Evolutionary conservation across 345 rosid species (phyloP), one percentile per base, ranked within the genome.

Genomic region (Lepidium africanum): DNA sequence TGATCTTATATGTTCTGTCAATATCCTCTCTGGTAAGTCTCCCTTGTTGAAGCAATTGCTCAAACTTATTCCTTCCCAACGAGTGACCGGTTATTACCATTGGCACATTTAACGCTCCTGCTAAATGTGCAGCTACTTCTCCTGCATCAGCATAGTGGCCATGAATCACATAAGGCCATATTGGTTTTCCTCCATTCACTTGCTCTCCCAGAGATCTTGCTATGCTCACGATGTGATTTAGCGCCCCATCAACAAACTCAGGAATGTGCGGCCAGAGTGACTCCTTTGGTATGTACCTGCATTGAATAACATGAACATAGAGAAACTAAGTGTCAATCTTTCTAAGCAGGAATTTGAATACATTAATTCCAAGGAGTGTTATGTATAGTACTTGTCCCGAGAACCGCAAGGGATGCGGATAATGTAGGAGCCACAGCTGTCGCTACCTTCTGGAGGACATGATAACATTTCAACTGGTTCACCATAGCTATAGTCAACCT

Each of bases 41-140:
- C 63, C 96, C 99, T 80, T 88, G 95, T 76, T 94, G 86, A 69
- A 94, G 92, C 59, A 94, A 88, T 72, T 88, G 97, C 69, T 90
- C 99, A 7, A 94, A 89, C 81, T 94, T 94, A 83, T 94, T 90
- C 71, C 99, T 85, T 61, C 99, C 97, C 27, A 94, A 91, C 16
- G 99, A 94, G 77, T 90, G 99, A 60, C 99, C 97, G 3, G 99
- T 94, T 59, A 94, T 56, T 63, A 94, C 99, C 99, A 94, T 94
- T 2, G 99, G 99, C 54, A 94, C 97, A 70, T 90, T 91, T 61
- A 94, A 83, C 46, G 95, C 91, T 13, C 97, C 99, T 6, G 99
- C 90, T 23, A 90, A 83, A 56, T 87, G 88, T 40, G 96, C 92
- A 61, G 97, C 97, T 67, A 91, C 83, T 65, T 87, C 97, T 35